Base-by-base conservation (phyloP, 176 grass and related monocot species). In the Raddia guianensis region DNA sequence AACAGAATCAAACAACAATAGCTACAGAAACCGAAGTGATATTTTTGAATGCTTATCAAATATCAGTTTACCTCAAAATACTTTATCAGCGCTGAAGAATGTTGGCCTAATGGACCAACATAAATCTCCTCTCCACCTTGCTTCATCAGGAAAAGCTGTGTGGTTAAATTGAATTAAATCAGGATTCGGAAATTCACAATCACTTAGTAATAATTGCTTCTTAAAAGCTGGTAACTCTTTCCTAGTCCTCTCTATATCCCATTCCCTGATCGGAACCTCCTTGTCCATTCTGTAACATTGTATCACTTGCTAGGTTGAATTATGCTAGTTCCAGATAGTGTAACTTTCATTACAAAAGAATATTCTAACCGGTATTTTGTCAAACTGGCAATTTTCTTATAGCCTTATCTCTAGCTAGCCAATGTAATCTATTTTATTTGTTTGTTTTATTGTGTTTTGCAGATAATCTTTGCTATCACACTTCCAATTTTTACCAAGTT, bases 61-160 rank as follows among this genome's bases (percentile, higher is more conserved):
- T 46, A 68, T 19, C 42, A 68, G 2, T 20, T 9, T 9, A 58
- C 55, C 18, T 58, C 18, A 7, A 58, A 58, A 58, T 58, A 58
- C 8, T 58, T 20, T 3, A 58, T 58, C 18, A 58, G 55, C 1
- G n/a, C 18, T 58, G 55, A 58, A 58, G 55, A 58, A 58, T 58
- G 55, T 8, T 2, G n/a, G 55, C 55, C 55, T 20, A 58, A 58
- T 58, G 55, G 55, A 20, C 55, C 55, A 19, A 19, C 55, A 58
- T 58, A 58, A 7, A 20, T 58, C n/a, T 58, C 55, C 19, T 78
- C 46, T 65, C 75, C 75, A 40, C 75, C 47, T 19, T 34, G 32
- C 75, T 65, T 78, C 60, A 78, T 51, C 9, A 78, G 60, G 5
- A 78, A 78, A 65, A 78, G 60, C 75, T 46, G 44, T 3, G 6